A percentile compares a stretch with the other conserved stretches of the same genome.
Conservation (phyloP, 495 filamentous ascomycete genomes). For the Podospora sp. region DNA sequence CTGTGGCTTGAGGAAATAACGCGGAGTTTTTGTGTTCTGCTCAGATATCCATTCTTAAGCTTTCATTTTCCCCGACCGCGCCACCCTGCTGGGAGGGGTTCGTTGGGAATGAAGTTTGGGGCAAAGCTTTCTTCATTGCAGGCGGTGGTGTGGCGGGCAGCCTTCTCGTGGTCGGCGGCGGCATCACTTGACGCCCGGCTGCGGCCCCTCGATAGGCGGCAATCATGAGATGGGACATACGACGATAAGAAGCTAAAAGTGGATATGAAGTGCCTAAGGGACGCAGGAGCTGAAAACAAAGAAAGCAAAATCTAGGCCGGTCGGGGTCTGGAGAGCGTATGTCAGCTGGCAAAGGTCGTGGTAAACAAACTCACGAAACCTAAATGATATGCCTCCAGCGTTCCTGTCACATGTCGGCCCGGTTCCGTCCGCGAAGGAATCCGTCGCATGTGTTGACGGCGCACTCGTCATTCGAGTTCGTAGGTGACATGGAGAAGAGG, state of each 20-base stretch:
- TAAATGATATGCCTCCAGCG: background rate
- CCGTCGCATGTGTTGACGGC: background rate
- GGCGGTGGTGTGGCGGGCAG: background rate
- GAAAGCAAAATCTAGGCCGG: background rate
- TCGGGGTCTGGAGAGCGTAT: background rate
- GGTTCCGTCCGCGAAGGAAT: background rate
- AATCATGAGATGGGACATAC: too few species aligned
- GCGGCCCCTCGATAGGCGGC: too few species aligned
- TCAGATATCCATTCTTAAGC: slow-evolving; percentile 46
- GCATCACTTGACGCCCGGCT: background rate
- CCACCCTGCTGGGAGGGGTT: slow-evolving; percentile 15
- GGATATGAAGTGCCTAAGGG: background rate
- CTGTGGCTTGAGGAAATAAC: background rate
- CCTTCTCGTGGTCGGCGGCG: background rate
- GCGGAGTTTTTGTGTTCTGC: slow-evolving; percentile 24
- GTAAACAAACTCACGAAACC: background rate
- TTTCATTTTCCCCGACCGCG: slow-evolving; percentile 23
- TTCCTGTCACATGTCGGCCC: background rate
- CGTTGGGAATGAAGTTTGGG: slow-evolving; percentile 6
- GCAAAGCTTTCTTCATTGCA: slow-evolving; percentile 22
- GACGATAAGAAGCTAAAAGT: too few species aligned
- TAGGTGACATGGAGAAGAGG: background rate
- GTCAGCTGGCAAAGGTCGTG: background rate
- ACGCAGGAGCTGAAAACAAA: background rate
- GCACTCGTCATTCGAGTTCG: background rate